phyloP scores from a whole-genome alignment of 768 basidiomycete genomes.

The Paxillus involutus region DNA sequence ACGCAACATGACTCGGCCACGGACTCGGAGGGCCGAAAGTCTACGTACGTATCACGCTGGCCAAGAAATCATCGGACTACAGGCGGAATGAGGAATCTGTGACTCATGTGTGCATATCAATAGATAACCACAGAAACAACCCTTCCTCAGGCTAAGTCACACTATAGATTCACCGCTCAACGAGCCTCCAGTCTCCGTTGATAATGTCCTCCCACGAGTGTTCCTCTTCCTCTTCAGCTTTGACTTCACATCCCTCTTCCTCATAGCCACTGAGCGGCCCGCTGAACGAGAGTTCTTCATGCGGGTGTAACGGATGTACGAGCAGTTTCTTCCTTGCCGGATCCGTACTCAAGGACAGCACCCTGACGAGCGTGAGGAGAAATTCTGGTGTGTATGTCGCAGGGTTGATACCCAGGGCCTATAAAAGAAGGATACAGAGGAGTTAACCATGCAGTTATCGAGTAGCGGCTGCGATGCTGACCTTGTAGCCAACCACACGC shows the following conservation, averaged over 20 bases:
- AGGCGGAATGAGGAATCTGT: not conserved
- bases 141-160: not conserved
- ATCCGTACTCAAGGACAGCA: conserved; percentile 29
- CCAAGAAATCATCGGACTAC: too few relatives aligned
- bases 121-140: not conserved
- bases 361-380: conserved; percentile 45
- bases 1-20: conserved; percentile 2
- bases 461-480: conserved; percentile 14
- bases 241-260: conserved; percentile 7
- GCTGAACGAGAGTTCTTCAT: conserved; percentile 27
- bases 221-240: conserved; percentile 16
- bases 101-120: not conserved
- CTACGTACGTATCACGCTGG: too few relatives aligned
- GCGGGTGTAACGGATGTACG: conserved; percentile 17
- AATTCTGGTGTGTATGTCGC: conserved; percentile 60
- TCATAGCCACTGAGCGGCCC: conserved; percentile 23
- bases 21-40: too few relatives aligned
- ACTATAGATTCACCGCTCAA: not conserved
- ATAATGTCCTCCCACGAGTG: conserved; percentile 30
- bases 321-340: conserved; percentile 2
- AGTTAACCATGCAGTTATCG: not conserved
- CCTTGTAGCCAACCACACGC: conserved; percentile 50
- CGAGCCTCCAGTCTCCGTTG: conserved; percentile 29
- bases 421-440: not conserved
- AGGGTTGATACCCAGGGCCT: conserved; percentile 63